Percentiles rank a stretch among this genome's conserved stretches.
These are phyloP conservation scores for Aegilops umbellulata DNA, from an alignment of 176 grass and related monocot genomes.

Conservation along the genomic window DNA sequence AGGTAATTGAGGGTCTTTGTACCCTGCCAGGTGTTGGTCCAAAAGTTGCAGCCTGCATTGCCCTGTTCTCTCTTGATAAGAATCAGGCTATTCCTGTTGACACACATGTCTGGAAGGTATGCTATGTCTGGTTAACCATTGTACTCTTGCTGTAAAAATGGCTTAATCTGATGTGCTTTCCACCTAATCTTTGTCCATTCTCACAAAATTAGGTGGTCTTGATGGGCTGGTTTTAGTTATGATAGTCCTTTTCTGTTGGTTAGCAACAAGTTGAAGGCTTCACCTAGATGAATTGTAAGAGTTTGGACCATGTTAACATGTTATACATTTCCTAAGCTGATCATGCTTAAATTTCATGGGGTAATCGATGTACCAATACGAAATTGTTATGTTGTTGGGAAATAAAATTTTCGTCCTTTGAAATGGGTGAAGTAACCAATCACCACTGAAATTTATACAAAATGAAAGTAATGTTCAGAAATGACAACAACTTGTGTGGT, in stretches of 20 bases:
- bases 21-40: conserved; percentile 88
- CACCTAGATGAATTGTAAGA: not conserved
- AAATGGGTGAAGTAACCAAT: not conserved
- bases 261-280: conserved; percentile 4
- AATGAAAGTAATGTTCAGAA: not conserved
- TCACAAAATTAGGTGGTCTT: not conserved
- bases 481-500: not conserved
- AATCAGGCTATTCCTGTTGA: conserved; percentile 94
- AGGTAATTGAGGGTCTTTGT: conserved; percentile 86
- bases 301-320: not conserved
- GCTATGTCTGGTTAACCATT: conserved; percentile 1
- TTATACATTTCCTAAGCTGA: not conserved
- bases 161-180: not conserved
- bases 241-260: not conserved
- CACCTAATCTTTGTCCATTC: not conserved
- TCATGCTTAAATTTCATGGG: not conserved
- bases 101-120: conserved; percentile 94
- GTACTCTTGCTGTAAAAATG: not conserved
- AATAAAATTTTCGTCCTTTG: not conserved
- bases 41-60: conserved; percentile 91
- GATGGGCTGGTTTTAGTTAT: not conserved
- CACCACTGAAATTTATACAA: not conserved
- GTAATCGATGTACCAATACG: not conserved
- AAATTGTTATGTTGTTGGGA: not conserved
- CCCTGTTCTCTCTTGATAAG: conserved; percentile 92